phyloP scores from a whole-genome alignment of 108 stramenopile genomes.

The Discostella pseudostelligera region DNA sequence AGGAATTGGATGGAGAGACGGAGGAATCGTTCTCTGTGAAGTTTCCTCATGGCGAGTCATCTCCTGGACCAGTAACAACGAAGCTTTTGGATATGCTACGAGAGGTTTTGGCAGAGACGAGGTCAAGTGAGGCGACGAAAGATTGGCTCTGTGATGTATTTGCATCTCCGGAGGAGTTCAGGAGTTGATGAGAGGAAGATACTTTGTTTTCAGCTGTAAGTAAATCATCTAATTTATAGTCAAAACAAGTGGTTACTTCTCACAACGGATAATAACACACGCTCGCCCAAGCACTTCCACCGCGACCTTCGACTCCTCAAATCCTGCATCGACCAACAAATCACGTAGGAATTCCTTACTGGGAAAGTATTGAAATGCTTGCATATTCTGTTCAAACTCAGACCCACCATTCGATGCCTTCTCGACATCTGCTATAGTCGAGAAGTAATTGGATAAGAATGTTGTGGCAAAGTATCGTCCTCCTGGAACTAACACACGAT shows the following conservation, averaged over 20 bases:
- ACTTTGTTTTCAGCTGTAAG: too few species aligned
- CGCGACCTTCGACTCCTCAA: slow-evolving; percentile 66
- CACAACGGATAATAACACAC: slow-evolving; percentile 78
- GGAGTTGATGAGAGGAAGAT: too few species aligned
- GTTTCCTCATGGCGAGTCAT: slow-evolving; percentile 57
- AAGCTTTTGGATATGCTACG: slow-evolving; percentile 65
- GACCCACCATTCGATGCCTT: slow-evolving; percentile 29
- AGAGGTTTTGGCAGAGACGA: slow-evolving; percentile 65
- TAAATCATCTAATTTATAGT: neutral
- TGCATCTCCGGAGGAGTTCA: slow-evolving; percentile 60
- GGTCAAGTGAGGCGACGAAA: slow-evolving; percentile 44
- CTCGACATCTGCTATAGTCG: slow-evolving; percentile 39
- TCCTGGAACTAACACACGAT: slow-evolving; percentile 90
- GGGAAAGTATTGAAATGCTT: slow-evolving; percentile 87
- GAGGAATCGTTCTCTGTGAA: slow-evolving; percentile 47
- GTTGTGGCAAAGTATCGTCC: slow-evolving; percentile 93
- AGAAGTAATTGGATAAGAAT: slow-evolving; percentile 80
- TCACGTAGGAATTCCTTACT: slow-evolving; percentile 56
- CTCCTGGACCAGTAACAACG: slow-evolving; percentile 70
- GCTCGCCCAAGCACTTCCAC: slow-evolving; percentile 70
- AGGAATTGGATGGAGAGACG: slow-evolving; percentile 36
- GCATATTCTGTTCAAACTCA: slow-evolving; percentile 44
- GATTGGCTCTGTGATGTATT: slow-evolving; percentile 76
- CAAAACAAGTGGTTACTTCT: slow-evolving; percentile 52
- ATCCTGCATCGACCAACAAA: slow-evolving; percentile 66